Evolutionary conservation across 768 basidiomycete genomes (phyloP), one percentile per base, ranked within the genome.

Genomic region (Tricholoma bakamatsutake): DNA sequence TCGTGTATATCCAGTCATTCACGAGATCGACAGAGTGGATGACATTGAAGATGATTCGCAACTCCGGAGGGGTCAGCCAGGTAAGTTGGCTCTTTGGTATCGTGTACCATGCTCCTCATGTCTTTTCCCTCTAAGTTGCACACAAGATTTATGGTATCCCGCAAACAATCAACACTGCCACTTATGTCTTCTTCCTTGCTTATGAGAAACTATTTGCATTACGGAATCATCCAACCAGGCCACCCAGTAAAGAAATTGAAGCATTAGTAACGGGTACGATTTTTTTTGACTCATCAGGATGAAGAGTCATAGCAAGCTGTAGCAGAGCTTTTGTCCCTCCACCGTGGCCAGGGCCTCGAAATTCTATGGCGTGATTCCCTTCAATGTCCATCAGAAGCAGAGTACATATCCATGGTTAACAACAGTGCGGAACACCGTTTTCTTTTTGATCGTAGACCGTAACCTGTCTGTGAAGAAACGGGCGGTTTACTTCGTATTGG

Each of bases 121-220:
- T 47, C 24, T 17, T 28, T 31, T 27, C 27, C 15, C 52, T 45
- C 55, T 1, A 59, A 87, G 95, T 95, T 21, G 84, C 92, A 0
- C 95, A 99, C 74, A 92, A 91, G 74, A 96, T 99, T 61, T 99
- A 96, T 63, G 96, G 96, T 1, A 74, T 97, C 2, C 93, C 96
- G 0, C 96, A 98, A 66, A 97, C 96, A 0, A 94, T 99, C 73
- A 99, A 99, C 67, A 85, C 88, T 0, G 96, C 96, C 0, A 98
- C 97, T 66, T 98, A 98, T 61, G 93, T 94, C 28, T 98, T 96
- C 67, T 99, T 98, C 65, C 81, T 93, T 42, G 96, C 95, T 0
- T 94, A 87, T 67, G 81, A 93, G 61, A 90, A 96, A 60, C 79
- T 98, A 1, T 83, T 88, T 59, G 73, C 76, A 10, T 76, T 91